Evolutionary conservation across 2,329 filamentous ascomycete species (phyloP), one percentile per base, ranked within the genome.

Genomic region (Ophiostoma tasmaniense): DNA sequence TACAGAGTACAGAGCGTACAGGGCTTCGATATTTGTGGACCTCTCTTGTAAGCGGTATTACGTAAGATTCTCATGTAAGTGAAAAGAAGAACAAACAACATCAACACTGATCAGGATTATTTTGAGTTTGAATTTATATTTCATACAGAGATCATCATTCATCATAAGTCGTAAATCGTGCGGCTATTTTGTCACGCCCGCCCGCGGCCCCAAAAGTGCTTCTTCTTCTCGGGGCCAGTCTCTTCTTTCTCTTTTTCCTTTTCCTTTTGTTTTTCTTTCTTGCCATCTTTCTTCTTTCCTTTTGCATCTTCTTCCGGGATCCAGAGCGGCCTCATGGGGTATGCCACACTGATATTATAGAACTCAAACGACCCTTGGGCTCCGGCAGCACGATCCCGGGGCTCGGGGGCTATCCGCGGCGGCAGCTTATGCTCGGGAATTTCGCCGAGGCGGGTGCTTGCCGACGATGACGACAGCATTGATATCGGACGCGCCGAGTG

Each of bases 401-500:
- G 33, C 0, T 33, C 39, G 0, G 61, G 6, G 10, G 11, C 35
- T 5, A 8, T 25, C 62, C 52, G 66, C 17, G 52, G 61, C 7
- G 72, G 72, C 75, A 73, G 75, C 55, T 74, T 77, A 33, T 74
- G 72, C 64, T 76, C 73, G 0, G 77, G 76, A 3, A 78, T 77
- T 64, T 78, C 76, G 10, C 77, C 77, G 6, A 78, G 73, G 68
- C 73, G 75, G n/a, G 77, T 79, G 74, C 76, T 78, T 67, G 73
- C 76, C 0, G 76, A 76, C 0, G 76, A 73, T 45, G 75, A 74
- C 0, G 77, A 75, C 30, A 74, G 64, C 11, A 77, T 70, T 2
- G 77, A 78, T n/a, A 77, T 71, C 37, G 75, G 73, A 35, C 64
- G 45, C 17, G 61, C 59, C 11, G 45, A 42, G 50, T 62, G 65